Evolutionary conservation across 2,329 filamentous ascomycete species (phyloP), one percentile per base, ranked within the genome.

Genomic region (Lasiodiplodia sp.): DNA sequence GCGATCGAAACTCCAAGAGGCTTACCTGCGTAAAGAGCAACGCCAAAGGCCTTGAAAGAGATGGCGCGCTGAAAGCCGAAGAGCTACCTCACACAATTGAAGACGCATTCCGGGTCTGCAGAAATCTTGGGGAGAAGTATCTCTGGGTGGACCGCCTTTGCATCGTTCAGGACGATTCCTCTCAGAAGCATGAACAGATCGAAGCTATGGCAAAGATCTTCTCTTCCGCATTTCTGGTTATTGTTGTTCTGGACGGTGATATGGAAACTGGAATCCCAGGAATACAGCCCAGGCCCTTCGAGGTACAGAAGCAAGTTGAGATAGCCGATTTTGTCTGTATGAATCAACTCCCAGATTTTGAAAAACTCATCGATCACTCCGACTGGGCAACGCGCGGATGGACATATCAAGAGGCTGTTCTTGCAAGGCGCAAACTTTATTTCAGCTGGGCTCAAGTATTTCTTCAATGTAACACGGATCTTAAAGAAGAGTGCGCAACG

Each of bases 121-220:
- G 23, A 18, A 21, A 28, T 3, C 47, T 69, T 7, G 67, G 62
- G 0, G 8, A 52, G 21, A 11, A 44, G 1, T 69, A 44, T 31
- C 31, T 69, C 4, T 69, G 68, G 68, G 68, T 55, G 1, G 68
- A 69, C 31, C 62, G 68, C 1, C 63, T 69, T 14, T 69, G 68
- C 37, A 66, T 69, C 38, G 8, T 66, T 2, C 68, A 69, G 51
- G 68, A 69, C 31, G 67, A 69, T 10, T 37, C 10, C 0, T 16
- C 37, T 0, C 23, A 56, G 14, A 66, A 66, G 14, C n/a, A 65
- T 16, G 3, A 53, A 4, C 58, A 66, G 21, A 66, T 69, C 25
- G 40, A 58, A 2, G 25, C 12, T 2, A 69, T 69, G 67, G 38
- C 28, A 1, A 25, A 10, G 2, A 65, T 69, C 3, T 69, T 37